Percentiles rank a stretch among this genome's conserved stretches.
Conservation (phyloP, 306 rosid genomes). For the Prunus mume region DNA sequence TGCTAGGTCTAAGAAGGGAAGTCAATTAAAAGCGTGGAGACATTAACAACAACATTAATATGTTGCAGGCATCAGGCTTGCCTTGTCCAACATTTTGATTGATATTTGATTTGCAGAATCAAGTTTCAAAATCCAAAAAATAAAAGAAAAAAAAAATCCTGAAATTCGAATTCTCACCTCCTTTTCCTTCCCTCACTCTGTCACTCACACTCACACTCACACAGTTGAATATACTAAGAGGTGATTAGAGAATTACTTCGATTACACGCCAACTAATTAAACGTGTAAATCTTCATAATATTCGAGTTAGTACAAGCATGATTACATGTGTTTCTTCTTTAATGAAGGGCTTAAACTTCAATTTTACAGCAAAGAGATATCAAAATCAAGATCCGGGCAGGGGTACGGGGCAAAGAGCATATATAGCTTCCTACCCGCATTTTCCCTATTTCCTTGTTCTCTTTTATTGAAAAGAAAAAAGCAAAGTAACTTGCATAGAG, state of each 20-base stretch:
- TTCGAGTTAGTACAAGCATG: constrained; percentile 16
- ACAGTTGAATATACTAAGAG: neutral
- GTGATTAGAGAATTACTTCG: constrained; percentile 15
- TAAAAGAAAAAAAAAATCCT: neutral
- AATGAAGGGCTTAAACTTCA: constrained; percentile 11
- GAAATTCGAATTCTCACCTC: neutral
- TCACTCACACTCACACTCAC: neutral
- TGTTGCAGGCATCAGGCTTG: neutral
- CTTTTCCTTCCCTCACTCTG: neutral
- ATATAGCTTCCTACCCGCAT: constrained; percentile 3
- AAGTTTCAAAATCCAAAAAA: neutral
- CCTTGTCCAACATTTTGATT: constrained; percentile 3
- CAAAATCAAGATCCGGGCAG: constrained; percentile 19
- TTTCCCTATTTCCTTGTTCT: neutral
- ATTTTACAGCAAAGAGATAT: neutral
- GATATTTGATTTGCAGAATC: constrained; percentile 4
- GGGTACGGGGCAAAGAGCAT: constrained; percentile 7
- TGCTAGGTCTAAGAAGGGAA: neutral
- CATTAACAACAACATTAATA: neutral
- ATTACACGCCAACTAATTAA: constrained; percentile 18
- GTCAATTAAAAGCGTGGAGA: neutral
- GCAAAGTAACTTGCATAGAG: constrained; percentile 14
- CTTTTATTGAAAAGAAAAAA: constrained; percentile 8
- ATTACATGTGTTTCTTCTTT: neutral
- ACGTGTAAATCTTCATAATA: neutral